phyloP scores from a whole-genome alignment of 2,329 filamentous ascomycete genomes.

The Akanthomyces dipterigenus region DNA sequence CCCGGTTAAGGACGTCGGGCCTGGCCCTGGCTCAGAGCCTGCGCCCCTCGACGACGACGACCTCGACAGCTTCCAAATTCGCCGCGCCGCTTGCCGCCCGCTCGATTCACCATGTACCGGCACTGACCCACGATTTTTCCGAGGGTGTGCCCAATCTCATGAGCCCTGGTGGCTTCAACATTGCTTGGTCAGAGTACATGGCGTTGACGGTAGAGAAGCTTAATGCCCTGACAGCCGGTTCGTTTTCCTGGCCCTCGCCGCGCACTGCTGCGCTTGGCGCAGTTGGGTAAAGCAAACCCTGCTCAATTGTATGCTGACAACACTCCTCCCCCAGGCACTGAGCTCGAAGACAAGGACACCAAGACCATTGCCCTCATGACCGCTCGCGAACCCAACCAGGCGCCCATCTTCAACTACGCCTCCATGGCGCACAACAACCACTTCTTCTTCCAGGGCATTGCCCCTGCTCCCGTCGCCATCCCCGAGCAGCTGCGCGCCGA shows the following conservation, averaged over 20 bases:
- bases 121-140: constrained; percentile 39
- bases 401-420: constrained; percentile 88
- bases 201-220: constrained; percentile 65
- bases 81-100: constrained; percentile 26
- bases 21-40: constrained; percentile 30
- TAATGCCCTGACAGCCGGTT: constrained; percentile 68
- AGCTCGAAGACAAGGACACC: constrained; percentile 52
- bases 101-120: constrained; percentile 41
- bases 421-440: constrained; percentile 92
- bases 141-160: constrained; percentile 63
- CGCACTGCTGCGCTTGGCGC: not conserved
- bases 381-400: constrained; percentile 70
- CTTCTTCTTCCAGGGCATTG: constrained; percentile 65
- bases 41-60: constrained; percentile 24
- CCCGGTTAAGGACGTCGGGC: constrained; percentile 47
- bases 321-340: constrained; percentile 45
- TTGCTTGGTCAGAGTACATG: constrained; percentile 83
- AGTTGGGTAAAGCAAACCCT: not conserved
- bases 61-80: constrained; percentile 30
- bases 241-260: constrained; percentile 22
- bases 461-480: constrained; percentile 42
- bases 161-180: constrained; percentile 59
- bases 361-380: constrained; percentile 67
- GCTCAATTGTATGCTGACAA: constrained; percentile 10
- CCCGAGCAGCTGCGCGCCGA: constrained; percentile 47